These are phyloP conservation scores for Diaporthe longicolla DNA, from an alignment of 2,329 filamentous ascomycete species.

Conservation along the genomic window DNA sequence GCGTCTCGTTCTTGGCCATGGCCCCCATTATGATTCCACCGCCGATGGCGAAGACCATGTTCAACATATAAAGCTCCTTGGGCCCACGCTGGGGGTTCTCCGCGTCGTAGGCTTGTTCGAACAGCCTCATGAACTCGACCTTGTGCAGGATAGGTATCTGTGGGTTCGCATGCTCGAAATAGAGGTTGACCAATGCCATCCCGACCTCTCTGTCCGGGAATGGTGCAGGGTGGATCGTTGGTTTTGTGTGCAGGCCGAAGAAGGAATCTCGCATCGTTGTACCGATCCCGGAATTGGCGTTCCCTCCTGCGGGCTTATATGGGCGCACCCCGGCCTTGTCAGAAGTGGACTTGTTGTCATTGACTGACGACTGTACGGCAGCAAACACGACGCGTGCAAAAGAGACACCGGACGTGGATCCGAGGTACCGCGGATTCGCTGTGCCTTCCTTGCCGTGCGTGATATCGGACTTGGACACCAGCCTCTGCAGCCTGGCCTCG, in stretches of 20 bases:
- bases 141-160: constrained; percentile 95
- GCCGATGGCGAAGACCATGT: constrained; percentile 97
- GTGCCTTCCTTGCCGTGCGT: constrained; percentile 58
- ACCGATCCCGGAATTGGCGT: constrained; percentile 64
- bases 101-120: constrained; percentile 83
- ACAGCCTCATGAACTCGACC: constrained; percentile 89
- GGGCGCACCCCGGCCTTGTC: constrained; percentile 75
- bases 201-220: constrained; percentile 87
- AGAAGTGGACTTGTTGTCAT: constrained; percentile 75
- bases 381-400: constrained; percentile 96
- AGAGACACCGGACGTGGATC: constrained; percentile 90
- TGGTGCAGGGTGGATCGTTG: constrained; percentile 85
- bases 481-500: constrained; percentile 73
- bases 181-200: constrained; percentile 80
- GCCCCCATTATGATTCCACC: constrained; percentile 88
- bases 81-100: constrained; percentile 77
- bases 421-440: constrained; percentile 84
- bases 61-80: constrained; percentile 91
- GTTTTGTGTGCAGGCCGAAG: constrained; percentile 94
- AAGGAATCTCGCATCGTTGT: constrained; percentile 96
- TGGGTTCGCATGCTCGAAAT: constrained; percentile 96
- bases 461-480: constrained; percentile 70
- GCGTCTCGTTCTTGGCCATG: constrained; percentile 41
- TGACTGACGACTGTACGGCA: constrained; percentile 82
- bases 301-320: constrained; percentile 66